Base-by-base conservation (phyloP, 139 green algal species). In the Axilococcus clingmanii region DNA sequence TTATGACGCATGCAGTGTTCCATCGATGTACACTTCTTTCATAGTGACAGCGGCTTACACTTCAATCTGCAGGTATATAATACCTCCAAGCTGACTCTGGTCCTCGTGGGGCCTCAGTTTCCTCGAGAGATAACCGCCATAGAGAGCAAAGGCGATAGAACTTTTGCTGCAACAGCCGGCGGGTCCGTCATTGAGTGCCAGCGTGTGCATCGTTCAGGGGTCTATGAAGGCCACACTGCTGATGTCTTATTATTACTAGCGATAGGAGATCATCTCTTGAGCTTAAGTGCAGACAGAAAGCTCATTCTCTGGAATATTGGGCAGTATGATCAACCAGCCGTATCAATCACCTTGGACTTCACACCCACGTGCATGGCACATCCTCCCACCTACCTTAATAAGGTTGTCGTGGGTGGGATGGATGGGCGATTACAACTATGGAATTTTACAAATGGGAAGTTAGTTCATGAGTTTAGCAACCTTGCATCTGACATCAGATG, bases 351-450 rank as follows among this genome's bases (percentile, higher is more conserved):
- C 45, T 46, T 73, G 22, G 79, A 57, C 37, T 93, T 94, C 65
- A 40, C 15, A 16, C 79, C 91, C 14, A 91, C 71, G 19, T 91
- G 80, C 61, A 74, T 98, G 71, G 69, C 61, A 5, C 91, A 98
- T 71, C 91, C 89, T 0, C 79, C 93, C 71, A 97, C 91, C 16
- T 98, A 98, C 72, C 61, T 98, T 2, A 96, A 98, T 75, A 98
- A 98, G 76, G 59, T 95, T 25, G 59, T 94, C 28, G 35, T 96
- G 19, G 87, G 79, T 20, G 40, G 53, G 20, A 36, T 56, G 17
- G 66, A 88, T 7, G 92, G 91, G 12, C 43, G 45, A 7, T 47
- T 96, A 64, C 71, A 87, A 68, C 82, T 99, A 30, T 86, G 81
- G 74, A 98, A 99, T 76, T 87, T 94, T 36, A 22, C 40, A 17